Base-by-base conservation (phyloP, 148 eudicot species). In the Camellia granthamiana region DNA sequence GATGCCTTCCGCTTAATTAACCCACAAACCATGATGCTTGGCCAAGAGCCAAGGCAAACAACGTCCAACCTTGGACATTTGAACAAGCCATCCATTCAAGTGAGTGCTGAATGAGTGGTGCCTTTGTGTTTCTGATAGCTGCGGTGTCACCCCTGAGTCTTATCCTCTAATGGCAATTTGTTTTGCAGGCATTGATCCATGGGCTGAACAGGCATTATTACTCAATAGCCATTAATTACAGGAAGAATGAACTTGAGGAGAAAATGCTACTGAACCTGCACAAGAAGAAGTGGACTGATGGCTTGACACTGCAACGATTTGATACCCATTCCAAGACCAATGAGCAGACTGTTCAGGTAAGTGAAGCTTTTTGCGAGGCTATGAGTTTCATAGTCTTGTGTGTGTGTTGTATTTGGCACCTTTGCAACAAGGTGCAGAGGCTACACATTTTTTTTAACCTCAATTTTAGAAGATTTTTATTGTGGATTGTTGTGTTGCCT, bases 11-110 rank as follows among this genome's bases (percentile, higher is more conserved):
- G 98, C 7, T 83, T 95, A 82, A 95, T 95, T 75, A 95, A 90
- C 78, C 98, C 98, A n/a, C 98, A 95, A 77, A 95, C 98, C 66
- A 95, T 95, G 98, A 95, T 95, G 98, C 98, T 95, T 82, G 98
- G 98, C 61, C 98, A 95, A 84, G 98, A 95, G 81, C 98, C 98
- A 72, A 87, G 98, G 47, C 98, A 93, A 79, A 95, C 98, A 46
- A 95, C 98, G 55, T 95, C 98, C 74, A 95, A 95, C 83, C 93
- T 93, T 66, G 98, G 98, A 11, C 97, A 95, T 87, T 93, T 95
- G 43, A 95, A 95, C 81, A 95, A 95, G 88, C 98, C 98, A 23
- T 95, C 98, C 38, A 95, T 95, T 81, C 98, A 95, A 86, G 98
- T 93, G 72, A 77, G 86, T 78, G 51, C 68, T 44, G 18, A 49